Evolutionary conservation across 1,284 basidiomycete genomes (phyloP), one percentile per base, ranked within the genome.

Genomic region (Tilletiaria anomala): DNA sequence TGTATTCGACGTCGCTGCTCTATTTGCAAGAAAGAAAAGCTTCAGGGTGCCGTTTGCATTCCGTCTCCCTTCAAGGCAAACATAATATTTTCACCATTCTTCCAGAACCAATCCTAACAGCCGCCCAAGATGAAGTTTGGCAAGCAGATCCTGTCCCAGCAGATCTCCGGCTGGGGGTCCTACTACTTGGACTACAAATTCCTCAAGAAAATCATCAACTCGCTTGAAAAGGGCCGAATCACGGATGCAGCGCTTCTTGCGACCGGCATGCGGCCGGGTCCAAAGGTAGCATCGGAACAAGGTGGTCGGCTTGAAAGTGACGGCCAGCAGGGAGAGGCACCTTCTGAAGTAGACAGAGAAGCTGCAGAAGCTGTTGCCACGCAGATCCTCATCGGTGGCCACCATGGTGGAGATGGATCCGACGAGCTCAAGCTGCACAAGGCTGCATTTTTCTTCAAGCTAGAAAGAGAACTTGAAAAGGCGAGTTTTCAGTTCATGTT

Each of bases 111-210:
- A 8, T 29, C 26, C 26, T n/a, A 8, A 8, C 26, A 29, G 10
- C 26, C 26, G 10, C 26, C 26, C 10, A n/a, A n/a, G 26, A 29
- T 39, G 19, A 55, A 97, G 89, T 99, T 99, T 69, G 93, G 93
- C 59, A 99, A 99, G 73, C 83, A 88, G 57, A 88, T 99, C 55
- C 87, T 91, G 70, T 80, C 83, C 24, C 83, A 91, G 69, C 88
- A 94, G 71, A 80, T 96, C 44, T 88, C 93, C 40, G 89, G 89
- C 71, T 99, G 93, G 93, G 85, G 84, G 17, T 70, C 76, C 21
- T 88, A 86, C 72, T 97, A 97, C 70, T 78, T 96, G 54, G 93
- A 97, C 72, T 99, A 99, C 76, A 99, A 97, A 73, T 82, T 82
- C 56, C 75, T 93, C 67, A 93, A 93, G 72, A 91, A 91, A 76